Percentiles rank a stretch among this genome's conserved stretches.
Conservation (phyloP, 2,329 filamentous ascomycete species). For the Fusarium pininemorale region DNA sequence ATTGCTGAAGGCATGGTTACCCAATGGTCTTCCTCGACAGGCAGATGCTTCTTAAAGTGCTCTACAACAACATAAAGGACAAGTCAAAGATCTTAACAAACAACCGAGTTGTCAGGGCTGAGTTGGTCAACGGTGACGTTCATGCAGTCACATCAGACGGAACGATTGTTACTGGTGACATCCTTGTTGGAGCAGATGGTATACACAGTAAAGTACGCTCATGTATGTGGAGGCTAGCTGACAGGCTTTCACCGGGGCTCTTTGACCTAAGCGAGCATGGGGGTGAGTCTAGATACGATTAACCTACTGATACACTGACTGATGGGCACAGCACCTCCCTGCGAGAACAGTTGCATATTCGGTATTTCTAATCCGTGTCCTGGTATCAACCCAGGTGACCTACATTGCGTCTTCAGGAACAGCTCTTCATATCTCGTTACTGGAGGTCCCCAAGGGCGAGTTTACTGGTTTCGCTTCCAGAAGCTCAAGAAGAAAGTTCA, state of each 20-base stretch:
- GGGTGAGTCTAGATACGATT: neutral
- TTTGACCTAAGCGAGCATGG: neutral
- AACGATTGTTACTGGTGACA: neutral
- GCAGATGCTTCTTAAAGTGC: neutral
- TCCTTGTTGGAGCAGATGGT: neutral
- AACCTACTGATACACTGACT: neutral
- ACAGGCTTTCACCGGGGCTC: neutral
- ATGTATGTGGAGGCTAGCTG: neutral
- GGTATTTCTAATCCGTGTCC: neutral
- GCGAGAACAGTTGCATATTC: neutral
- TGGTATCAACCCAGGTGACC: neutral
- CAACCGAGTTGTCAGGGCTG: neutral
- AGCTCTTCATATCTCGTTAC: neutral
- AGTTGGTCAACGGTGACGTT: neutral
- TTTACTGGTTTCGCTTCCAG: conserved; percentile 4
- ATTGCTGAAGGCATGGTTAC: neutral
- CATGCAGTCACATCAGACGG: neutral
- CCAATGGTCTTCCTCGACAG: neutral
- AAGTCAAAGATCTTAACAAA: neutral
- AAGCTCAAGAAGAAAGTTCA: neutral
- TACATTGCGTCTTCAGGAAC: neutral
- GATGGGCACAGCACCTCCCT: neutral
- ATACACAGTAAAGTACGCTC: neutral
- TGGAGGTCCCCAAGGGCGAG: neutral
- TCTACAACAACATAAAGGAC: neutral